Conservation (phyloP, 1,139 yeast genomes). For the Scheffersomyces segobiensis region DNA sequence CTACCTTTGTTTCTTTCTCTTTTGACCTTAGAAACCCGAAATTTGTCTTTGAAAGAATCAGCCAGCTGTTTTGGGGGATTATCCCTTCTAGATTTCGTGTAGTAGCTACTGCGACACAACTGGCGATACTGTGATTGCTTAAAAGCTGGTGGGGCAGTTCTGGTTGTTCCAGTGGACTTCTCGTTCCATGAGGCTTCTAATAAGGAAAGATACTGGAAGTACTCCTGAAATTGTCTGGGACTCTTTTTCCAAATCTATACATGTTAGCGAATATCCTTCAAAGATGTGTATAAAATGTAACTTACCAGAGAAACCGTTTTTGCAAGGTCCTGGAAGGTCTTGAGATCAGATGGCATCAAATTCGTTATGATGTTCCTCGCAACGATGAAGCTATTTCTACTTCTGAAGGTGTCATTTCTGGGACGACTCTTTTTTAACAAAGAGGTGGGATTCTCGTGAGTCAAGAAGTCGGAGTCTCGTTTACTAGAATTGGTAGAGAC, state of each 20-base stretch:
- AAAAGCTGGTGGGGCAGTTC: background rate
- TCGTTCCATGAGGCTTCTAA: constrained; percentile 18
- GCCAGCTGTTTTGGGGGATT: background rate
- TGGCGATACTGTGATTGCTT: background rate
- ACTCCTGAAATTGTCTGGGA: constrained; percentile 13
- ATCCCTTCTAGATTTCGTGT: background rate
- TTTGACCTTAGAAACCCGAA: background rate
- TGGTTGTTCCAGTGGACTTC: background rate
- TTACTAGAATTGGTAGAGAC: background rate
- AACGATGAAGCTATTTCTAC: constrained; percentile 22
- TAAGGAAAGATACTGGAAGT: constrained; percentile 22
- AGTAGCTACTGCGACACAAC: background rate
- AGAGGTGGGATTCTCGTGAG: background rate
- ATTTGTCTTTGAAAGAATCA: background rate
- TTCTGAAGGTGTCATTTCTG: constrained; percentile 6
- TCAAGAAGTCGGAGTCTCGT: background rate
- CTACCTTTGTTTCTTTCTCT: background rate
- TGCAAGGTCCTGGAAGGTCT: background rate
- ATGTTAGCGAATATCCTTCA: background rate
- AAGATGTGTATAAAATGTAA: constrained; percentile 1
- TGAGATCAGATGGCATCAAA: constrained; percentile 3
- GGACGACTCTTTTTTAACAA: background rate
- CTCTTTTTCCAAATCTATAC: constrained; percentile 21
- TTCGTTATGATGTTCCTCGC: constrained; percentile 19
- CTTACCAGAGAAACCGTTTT: background rate